Percentiles rank a stretch among this genome's conserved stretches.
Evolutionary conservation across 345 rosid species (phyloP).

Genomic region (Gossypium longicalyx): DNA sequence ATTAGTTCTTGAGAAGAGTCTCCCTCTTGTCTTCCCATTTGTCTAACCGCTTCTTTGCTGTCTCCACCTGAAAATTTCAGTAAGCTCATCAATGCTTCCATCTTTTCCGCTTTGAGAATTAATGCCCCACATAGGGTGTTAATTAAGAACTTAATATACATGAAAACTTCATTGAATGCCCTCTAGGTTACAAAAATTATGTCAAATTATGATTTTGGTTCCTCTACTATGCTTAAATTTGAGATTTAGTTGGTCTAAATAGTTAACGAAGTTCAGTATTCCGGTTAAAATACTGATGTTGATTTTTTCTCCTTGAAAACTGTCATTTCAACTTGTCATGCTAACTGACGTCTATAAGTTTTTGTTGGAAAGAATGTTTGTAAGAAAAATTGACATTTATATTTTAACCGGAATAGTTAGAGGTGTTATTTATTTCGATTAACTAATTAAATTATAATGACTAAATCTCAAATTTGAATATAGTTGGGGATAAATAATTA

Average conservation of each 20-base stretch:
- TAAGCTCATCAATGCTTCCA: background rate
- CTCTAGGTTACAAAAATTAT: background rate
- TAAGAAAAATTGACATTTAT: too few species aligned
- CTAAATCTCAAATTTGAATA: background rate
- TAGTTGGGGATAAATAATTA: background rate
- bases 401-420: too few species aligned
- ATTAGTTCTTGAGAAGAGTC: slow-evolving; percentile 15
- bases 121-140: background rate
- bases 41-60: slow-evolving; percentile 45
- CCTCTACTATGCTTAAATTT: too few species aligned
- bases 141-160: background rate
- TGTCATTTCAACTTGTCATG: too few species aligned
- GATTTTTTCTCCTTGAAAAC: too few species aligned
- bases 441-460: background rate
- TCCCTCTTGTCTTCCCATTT: slow-evolving; percentile 61
- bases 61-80: slow-evolving; percentile 53
- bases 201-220: background rate
- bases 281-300: too few species aligned
- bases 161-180: background rate
- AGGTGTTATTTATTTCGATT: too few species aligned
- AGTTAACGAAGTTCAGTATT: too few species aligned
- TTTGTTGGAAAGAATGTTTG: too few species aligned
- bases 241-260: too few species aligned
- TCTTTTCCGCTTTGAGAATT: background rate
- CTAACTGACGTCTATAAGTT: too few species aligned